Conservation (phyloP, 2,329 filamentous ascomycete species). For the Colletotrichum tofieldiae region DNA sequence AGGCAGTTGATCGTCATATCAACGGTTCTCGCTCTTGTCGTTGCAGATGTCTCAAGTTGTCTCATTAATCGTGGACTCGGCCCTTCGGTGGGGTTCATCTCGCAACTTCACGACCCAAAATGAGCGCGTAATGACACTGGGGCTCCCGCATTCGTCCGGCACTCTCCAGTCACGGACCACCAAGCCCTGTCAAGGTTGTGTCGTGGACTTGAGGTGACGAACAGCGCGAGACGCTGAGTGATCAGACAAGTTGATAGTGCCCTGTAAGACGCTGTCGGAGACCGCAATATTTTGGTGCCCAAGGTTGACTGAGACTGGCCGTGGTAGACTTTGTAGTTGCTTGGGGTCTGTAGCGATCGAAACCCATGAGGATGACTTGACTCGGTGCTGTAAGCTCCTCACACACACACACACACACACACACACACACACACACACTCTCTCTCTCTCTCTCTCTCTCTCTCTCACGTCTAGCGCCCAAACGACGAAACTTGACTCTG, state of each 20-base stretch:
- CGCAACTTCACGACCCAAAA: slow-evolving; percentile 22
- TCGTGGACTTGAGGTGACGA: neutral
- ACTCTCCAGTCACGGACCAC: neutral
- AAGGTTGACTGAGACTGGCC: neutral
- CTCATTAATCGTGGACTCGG: slow-evolving; percentile 28
- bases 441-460: too few species aligned
- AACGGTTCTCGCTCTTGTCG: slow-evolving; percentile 11
- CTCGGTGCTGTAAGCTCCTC: neutral
- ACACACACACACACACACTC: too few species aligned
- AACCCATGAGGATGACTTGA: neutral
- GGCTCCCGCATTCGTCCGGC: neutral
- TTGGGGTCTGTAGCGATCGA: neutral
- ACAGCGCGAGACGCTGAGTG: neutral
- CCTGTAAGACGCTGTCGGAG: neutral
- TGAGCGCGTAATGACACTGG: slow-evolving; percentile 14
- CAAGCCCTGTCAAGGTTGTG: neutral
- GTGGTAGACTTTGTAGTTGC: neutral
- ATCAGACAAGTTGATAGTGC: neutral
- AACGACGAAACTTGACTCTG: slow-evolving; percentile 17
- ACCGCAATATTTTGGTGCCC: neutral
- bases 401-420: too few species aligned
- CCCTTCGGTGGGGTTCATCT: slow-evolving; percentile 37
- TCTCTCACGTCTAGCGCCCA: neutral
- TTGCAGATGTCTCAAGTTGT: slow-evolving; percentile 38
- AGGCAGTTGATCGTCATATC: slow-evolving; percentile 26